Evolutionary conservation across 768 basidiomycete species (phyloP), one percentile per base, ranked within the genome.

Genomic region (Lactifluus subvellereus): DNA sequence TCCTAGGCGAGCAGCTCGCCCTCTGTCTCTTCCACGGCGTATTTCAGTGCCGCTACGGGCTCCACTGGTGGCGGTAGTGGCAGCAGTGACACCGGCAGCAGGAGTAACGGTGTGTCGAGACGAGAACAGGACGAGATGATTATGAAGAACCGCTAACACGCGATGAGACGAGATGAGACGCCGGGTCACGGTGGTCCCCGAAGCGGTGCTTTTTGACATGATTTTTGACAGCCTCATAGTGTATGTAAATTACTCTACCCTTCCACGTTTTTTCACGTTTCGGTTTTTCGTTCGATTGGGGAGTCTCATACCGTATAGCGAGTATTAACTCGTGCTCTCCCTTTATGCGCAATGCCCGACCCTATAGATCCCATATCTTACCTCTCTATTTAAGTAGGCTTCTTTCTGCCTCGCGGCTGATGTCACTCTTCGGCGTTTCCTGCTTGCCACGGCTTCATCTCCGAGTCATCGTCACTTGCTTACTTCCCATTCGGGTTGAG

Each of bases 1-100:
- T 64, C 63, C 2, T 59, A 47, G 63, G 30, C 53, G 5, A 59
- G 52, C 38, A 63, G 43, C 42, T 43, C 57, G 11, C 57, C 35
- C 0, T 59, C 62, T 9, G 62, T 33, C 14, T 52, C 62, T 0
- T 59, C 62, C 2, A 59, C 62, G 5, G 35, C 56, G 0, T 63
- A 54, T 16, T 54, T 58, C 7, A 42, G 57, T 16, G 57, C 62
- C 1, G 52, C 37, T 3, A 64, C 62, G 1, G 48, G 48, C 32
- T 64, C 62, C 0, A 35, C 52, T 2, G 49, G 40, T 6, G 33
- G 43, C 6, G 22, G 47, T 22, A 6, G 22, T 10, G 8, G 20
- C 5, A 57, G 49, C 13, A 50, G 54, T 4, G 57, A 47, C 1
- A 40, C 45, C 54, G 53, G 48, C 7, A 13, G 20, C 7, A 47